Evolutionary conservation across 2,329 filamentous ascomycete genomes (phyloP), one percentile per base, ranked within the genome.

Genomic region (Fusarium sp.): DNA sequence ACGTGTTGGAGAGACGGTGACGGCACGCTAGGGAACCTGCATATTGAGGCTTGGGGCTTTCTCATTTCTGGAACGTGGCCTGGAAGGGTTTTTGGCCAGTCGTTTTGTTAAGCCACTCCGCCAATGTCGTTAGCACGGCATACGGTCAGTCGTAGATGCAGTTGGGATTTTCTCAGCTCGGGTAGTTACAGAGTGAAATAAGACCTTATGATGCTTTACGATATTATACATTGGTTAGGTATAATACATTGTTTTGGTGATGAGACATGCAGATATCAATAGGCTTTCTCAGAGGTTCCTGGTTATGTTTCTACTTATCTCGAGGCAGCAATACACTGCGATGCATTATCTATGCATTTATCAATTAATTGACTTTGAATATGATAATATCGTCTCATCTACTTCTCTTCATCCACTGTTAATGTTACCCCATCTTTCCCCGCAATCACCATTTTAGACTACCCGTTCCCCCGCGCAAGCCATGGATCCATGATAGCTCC

Each of bases 381-480:
- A 28, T 59, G n/a, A 59, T 53, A 49, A 63, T 27, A 49, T 16
- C 41, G 25, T 60, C 25, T 21, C n/a, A 43, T 48, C 43, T 37
- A 21, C 28, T 23, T 11, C 30, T 34, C n/a, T 14, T 30, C 37
- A 34, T 23, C 16, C 10, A 43, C 11, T 37, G 25, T 30, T 34
- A 42, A 13, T 20, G 40, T 66, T 69, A 64, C 64, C 72, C 67
- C 64, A 68, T 71, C 55, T 62, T 69, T 68, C 72, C 72, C 72
- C 72, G 59, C 72, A 74, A 37, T 60, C 65, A 28, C 34, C 23
- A 45, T 23, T 45, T 40, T 50, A 50, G 53, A 61, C 62, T 63
- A 69, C 69, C 69, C 68, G 54, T 63, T 62, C 55, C 72, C 72
- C 72, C 72, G 58, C 72, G 63, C 72, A 45, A 58, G 49, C 50